Percentiles rank a stretch among this genome's conserved stretches.
These are phyloP conservation scores for Exophiala sp. DNA, from an alignment of 2,329 filamentous ascomycete species.

Conservation along the genomic window DNA sequence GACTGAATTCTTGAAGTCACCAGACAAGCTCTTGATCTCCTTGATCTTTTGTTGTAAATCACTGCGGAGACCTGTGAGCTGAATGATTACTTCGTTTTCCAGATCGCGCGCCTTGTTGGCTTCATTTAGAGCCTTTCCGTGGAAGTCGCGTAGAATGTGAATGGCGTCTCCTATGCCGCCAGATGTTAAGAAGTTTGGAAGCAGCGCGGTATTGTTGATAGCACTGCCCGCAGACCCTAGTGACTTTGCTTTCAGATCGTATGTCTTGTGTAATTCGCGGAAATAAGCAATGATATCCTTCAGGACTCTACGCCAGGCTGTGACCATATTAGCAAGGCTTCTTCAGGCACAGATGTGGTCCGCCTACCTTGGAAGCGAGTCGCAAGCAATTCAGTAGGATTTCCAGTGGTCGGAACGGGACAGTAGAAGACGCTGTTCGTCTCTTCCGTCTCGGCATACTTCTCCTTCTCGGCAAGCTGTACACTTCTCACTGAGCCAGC, in stretches of 20 bases:
- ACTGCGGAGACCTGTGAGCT: conserved; percentile 77
- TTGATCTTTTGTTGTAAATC: conserved; percentile 96
- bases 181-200: conserved; percentile 70
- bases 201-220: conserved; percentile 73
- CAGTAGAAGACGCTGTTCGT: conserved; percentile 82
- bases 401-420: conserved; percentile 81
- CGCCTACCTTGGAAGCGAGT: conserved; percentile 79
- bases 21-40: conserved; percentile 89
- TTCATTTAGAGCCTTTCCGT: conserved; percentile 74
- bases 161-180: conserved; percentile 87
- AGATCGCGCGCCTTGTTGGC: conserved; percentile 87
- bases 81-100: conserved; percentile 84
- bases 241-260: conserved; percentile 79
- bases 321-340: background rate
- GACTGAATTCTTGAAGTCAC: conserved; percentile 95
- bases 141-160: conserved; percentile 74
- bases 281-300: conserved; percentile 95
- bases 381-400: conserved; percentile 81
- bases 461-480: conserved; percentile 62
- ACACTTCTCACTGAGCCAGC: conserved; percentile 85
- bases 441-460: conserved; percentile 61
- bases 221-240: conserved; percentile 78
- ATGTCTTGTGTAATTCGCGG: conserved; percentile 82
- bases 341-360: background rate
- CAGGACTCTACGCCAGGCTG: conserved; percentile 90